These are phyloP conservation scores for Leersia perrieri DNA, from an alignment of 176 grass and related monocot genomes.

Conservation along the genomic window DNA sequence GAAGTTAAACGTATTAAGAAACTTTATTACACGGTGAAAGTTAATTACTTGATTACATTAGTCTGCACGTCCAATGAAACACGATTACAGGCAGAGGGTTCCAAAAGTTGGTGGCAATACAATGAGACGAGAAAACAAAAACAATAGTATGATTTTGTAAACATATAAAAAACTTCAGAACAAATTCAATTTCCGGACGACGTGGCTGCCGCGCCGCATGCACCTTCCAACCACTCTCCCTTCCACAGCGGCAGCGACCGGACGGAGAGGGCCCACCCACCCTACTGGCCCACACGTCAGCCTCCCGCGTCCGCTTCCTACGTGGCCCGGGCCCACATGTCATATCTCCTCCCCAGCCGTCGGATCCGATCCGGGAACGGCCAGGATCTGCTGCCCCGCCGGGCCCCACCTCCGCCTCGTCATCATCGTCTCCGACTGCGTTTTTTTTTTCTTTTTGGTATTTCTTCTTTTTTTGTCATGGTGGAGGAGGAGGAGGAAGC, in stretches of 20 bases:
- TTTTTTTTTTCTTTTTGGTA: background rate
- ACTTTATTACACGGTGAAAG: no score
- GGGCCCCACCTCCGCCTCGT: background rate
- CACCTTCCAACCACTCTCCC: background rate
- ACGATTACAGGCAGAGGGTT: no score
- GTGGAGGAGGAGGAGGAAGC: background rate
- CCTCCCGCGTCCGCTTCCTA: background rate
- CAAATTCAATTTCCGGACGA: background rate
- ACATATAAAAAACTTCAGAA: background rate
- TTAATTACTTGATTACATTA: no score
- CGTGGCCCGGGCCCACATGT: background rate
- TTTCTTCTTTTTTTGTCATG: background rate
- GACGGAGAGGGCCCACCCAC: no score
- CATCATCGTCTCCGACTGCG: background rate
- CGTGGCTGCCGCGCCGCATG: conserved; percentile 9
- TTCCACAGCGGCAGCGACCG: background rate
- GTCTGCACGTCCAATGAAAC: no score
- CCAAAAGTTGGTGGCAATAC: no score
- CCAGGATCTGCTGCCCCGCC: background rate
- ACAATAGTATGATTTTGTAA: no score
- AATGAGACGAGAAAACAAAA: no score
- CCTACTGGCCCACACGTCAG: background rate
- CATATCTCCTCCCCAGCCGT: background rate
- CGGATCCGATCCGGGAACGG: conserved; percentile 31
- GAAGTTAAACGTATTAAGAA: no score